These are phyloP conservation scores for Cenococcum geophilum DNA, from an alignment of 495 filamentous ascomycete genomes.

Conservation along the genomic window DNA sequence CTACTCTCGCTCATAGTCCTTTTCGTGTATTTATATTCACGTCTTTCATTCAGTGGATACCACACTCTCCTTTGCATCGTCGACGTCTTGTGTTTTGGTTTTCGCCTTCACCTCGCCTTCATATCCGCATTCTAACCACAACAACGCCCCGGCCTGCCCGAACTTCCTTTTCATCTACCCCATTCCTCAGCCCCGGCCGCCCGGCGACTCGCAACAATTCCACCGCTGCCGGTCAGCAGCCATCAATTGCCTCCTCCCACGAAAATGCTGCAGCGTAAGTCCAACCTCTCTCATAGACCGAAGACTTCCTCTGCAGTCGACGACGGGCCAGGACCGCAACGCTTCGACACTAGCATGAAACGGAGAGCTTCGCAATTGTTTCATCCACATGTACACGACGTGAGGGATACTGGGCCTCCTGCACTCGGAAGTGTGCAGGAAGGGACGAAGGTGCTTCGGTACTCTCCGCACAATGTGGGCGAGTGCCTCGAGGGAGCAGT, in stretches of 20 bases:
- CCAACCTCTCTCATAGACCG: conserved; percentile 23
- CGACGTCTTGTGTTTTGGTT: background rate
- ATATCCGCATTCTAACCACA: background rate
- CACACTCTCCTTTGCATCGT: conserved; percentile 3
- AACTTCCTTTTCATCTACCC: background rate
- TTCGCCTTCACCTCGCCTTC: conserved; percentile 7
- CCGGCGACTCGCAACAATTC: background rate
- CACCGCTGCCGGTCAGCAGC: background rate
- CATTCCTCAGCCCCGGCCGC: background rate
- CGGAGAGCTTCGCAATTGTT: conserved; percentile 29
- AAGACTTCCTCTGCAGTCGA: conserved; percentile 29
- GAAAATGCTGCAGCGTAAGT: conserved; percentile 20
- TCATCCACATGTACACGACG: conserved; percentile 7
- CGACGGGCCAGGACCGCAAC: conserved; percentile 1
- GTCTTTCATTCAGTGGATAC: background rate
- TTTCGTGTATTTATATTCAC: background rate
- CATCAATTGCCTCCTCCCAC: background rate
- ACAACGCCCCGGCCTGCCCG: background rate
- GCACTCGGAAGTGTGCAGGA: conserved; percentile 15
- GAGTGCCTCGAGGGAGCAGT: background rate
- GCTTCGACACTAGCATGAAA: conserved; percentile 21
- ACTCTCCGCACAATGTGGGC: background rate
- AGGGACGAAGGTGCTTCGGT: conserved; percentile 5
- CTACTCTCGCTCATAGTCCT: background rate
- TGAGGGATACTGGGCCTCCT: conserved; percentile 1